Evolutionary conservation across 1,284 basidiomycete genomes (phyloP), one percentile per base, ranked within the genome.

Genomic region (Fomitopsis pinicola): DNA sequence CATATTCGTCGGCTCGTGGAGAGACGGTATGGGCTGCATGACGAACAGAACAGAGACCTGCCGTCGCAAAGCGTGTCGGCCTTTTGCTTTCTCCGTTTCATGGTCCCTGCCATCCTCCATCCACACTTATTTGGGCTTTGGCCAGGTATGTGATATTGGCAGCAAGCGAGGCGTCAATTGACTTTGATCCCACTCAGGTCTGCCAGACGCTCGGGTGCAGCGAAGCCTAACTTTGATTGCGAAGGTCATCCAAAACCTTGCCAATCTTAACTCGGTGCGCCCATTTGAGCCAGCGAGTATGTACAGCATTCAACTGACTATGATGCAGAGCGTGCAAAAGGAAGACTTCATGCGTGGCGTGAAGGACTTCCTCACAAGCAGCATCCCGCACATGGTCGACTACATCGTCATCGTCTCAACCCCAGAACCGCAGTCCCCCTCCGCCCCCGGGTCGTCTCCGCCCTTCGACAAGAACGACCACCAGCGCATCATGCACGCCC

Each of bases 81-180:
- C 0, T 94, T 94, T 72, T 86, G 89, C 69, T 94, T 94, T 72
- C 79, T 94, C 42, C 84, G 92, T 52, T 92, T 95, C 73, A 87
- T 95, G 67, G 88, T 91, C 19, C 91, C 91, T 46, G 89, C 88
- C 28, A 88, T 93, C 59, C 78, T 93, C 22, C 82, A 90, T 71
- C 91, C 91, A 6, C 90, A 93, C 73, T 72, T 91, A 7, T 91
- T 90, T 68, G 88, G 89, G 15, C 76, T 92, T 42, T 85, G 81
- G 65, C 82, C 87, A 72, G 91, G 90, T 90, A 72, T 36, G 77
- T 70, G 14, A 2, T 10, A 45, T 28, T 14, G 38, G 38, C 6
- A 6, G 8, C 30, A 42, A 15, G 12, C n/a, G 19, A 46, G 19
- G 9, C 9, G 12, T 19, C 19, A 4, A 19, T 42, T 58, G 17